Percentiles rank a stretch among this genome's conserved stretches.
Evolutionary conservation across 257 asterid species (phyloP).

Genomic region (Rhazya stricta): DNA sequence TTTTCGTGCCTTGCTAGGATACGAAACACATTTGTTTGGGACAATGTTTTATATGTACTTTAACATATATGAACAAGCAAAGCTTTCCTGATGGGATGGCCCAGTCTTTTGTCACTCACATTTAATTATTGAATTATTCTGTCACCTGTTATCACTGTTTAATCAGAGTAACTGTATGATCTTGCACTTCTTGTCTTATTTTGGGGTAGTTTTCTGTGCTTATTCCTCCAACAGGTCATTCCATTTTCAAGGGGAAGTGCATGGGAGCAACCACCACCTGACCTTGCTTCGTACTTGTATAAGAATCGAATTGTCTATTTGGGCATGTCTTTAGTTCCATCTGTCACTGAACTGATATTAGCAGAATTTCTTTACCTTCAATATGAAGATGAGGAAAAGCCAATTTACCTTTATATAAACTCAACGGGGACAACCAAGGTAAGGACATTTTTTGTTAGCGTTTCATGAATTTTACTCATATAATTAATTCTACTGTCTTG

Average conservation of each 20-base stretch:
- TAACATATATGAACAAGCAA: neutral
- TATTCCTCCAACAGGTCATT: constrained; percentile 58
- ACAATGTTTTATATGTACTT: neutral
- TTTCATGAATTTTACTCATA: neutral
- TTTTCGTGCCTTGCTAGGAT: neutral
- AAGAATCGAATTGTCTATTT: constrained; percentile 83
- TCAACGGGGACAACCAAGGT: constrained; percentile 98
- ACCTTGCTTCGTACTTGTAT: constrained; percentile 82
- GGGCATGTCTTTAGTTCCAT: constrained; percentile 92
- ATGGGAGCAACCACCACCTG: constrained; percentile 95
- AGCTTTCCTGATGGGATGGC: neutral
- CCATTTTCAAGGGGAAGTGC: constrained; percentile 86
- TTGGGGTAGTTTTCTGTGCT: constrained; percentile 6
- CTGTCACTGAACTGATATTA: constrained; percentile 84
- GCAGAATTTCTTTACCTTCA: constrained; percentile 92
- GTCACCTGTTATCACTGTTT: neutral
- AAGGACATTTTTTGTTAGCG: constrained; percentile 17
- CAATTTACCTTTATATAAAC: constrained; percentile 83
- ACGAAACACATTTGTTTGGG: neutral
- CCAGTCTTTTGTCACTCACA: neutral
- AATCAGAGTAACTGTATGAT: neutral
- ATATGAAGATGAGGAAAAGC: constrained; percentile 74
- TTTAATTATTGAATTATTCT: neutral
- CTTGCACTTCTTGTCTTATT: constrained; percentile 6
- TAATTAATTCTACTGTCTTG: neutral